Percentiles rank a stretch among this genome's conserved stretches.
phyloP scores from a whole-genome alignment of 345 rosid genomes.

The Salix exigua region DNA sequence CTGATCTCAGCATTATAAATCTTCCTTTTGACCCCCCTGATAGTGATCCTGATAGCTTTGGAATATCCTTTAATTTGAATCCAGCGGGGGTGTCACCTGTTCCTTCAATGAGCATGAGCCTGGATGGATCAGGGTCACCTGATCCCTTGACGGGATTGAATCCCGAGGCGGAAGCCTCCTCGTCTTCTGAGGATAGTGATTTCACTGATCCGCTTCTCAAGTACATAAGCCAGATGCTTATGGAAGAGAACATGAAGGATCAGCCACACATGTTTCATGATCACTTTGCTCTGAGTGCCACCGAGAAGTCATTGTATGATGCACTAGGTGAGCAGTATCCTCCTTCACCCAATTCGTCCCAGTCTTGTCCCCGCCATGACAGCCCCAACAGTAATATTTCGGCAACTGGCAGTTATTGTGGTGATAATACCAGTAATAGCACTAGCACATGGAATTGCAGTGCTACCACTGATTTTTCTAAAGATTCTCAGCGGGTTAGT shows the following conservation, averaged over 20 bases:
- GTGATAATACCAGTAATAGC: conserved; percentile 4
- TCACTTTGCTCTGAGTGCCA: conserved; percentile 19
- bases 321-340: conserved; percentile 17
- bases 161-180: conserved; percentile 33
- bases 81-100: conserved; percentile 11
- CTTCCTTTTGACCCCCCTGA: conserved; percentile 15
- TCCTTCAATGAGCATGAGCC: neutral
- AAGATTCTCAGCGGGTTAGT: neutral
- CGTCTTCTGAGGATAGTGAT: conserved; percentile 21
- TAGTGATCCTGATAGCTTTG: neutral
- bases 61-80: conserved; percentile 1
- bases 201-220: conserved; percentile 25
- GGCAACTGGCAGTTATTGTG: conserved; percentile 16
- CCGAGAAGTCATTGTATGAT: conserved; percentile 26
- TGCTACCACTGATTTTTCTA: neutral
- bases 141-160: conserved; percentile 14
- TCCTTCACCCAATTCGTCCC: conserved; percentile 1
- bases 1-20: conserved; percentile 10
- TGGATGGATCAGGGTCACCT: neutral
- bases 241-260: conserved; percentile 32
- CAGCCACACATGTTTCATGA: conserved; percentile 24
- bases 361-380: conserved; percentile 2
- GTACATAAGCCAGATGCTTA: conserved; percentile 29
- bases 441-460: neutral
- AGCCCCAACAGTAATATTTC: conserved; percentile 19